Conservation (phyloP, 169 alveolate genomes). For the Eimeria acervulina region DNA sequence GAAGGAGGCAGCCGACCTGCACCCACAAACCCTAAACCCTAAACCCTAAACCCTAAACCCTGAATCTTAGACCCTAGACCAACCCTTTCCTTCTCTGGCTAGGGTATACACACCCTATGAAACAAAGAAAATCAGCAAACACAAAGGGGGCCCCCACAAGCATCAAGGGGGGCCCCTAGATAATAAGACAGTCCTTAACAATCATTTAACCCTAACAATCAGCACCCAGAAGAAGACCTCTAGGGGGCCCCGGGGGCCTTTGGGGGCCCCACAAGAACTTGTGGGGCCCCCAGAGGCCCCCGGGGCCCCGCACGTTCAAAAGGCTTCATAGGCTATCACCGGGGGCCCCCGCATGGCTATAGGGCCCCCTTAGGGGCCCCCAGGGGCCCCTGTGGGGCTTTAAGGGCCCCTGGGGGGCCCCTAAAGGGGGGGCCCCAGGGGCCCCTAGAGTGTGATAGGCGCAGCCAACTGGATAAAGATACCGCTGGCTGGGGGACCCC, state of each 20-base stretch:
- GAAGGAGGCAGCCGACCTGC: no score
- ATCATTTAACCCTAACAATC: no score
- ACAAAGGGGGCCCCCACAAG: no score
- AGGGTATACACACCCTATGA: no score
- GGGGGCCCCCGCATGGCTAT: background rate
- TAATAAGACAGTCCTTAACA: background rate
- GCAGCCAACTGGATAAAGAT: no score
- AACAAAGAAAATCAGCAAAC: no score
- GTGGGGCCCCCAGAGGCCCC: background rate
- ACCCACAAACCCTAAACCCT: constrained; percentile 14
- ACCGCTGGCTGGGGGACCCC: no score
- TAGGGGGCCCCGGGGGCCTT: background rate
- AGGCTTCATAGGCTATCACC: no score
- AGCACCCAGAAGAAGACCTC: background rate
- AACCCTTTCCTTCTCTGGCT: no score
- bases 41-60: constrained; percentile 57
- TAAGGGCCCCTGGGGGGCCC: background rate
- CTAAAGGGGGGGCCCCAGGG: background rate
- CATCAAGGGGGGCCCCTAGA: background rate
- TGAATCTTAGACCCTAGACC: constrained; percentile 42
- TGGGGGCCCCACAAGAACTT: background rate
- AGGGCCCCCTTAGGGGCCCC: background rate
- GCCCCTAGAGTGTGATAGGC: no score
- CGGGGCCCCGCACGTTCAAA: background rate
- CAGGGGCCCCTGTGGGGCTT: background rate